Evolutionary conservation across 306 rosid genomes (phyloP), one percentile per base, ranked within the genome.

Genomic region (Prunus campanulata): DNA sequence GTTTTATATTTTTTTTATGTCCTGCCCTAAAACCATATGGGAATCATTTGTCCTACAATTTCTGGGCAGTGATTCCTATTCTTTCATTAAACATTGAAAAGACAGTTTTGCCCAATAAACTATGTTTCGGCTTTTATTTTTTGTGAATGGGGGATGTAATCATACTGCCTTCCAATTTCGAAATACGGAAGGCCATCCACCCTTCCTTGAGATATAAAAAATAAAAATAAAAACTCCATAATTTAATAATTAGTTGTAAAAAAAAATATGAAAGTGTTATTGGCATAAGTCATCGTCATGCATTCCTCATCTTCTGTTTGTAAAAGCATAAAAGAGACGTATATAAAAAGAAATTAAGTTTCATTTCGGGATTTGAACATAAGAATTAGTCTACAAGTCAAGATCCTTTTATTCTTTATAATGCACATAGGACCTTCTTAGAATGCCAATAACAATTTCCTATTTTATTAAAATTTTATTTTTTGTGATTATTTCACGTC

Each of bases 71-170:
- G 35, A 60, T 60, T 60, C 65, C 18, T 11, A 24, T 60, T 60
- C 66, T 60, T 60, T 60, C 39, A 60, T 22, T 12, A 14, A 25
- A 6, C 39, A 39, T 13, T 19, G 65, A 84, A 84, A 59, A 56
- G 72, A 82, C 81, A n/a, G 29, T 32, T 2, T 27, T 80, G 2
- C 81, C 89, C 78, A 76, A 15, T 6, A 30, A 20, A 76, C 50
- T 19, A 12, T 18, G 24, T 20, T 48, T 75, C 71, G 59, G 55
- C 66, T 77, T 65, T 73, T 5, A 2, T 18, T 39, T 39, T 39
- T 7, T 4, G 18, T 11, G 18, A 60, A 25, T 25, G 13, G 5
- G 32, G 19, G 39, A 18, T 16, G 78, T 39, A 79, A 74, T 77
- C 81, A 86, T 79, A 35, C 59, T 67, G 60, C 77, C 66, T 47